Evolutionary conservation across 306 rosid species (phyloP), one percentile per base, ranked within the genome.

Genomic region (Lathyrus oleraceus): DNA sequence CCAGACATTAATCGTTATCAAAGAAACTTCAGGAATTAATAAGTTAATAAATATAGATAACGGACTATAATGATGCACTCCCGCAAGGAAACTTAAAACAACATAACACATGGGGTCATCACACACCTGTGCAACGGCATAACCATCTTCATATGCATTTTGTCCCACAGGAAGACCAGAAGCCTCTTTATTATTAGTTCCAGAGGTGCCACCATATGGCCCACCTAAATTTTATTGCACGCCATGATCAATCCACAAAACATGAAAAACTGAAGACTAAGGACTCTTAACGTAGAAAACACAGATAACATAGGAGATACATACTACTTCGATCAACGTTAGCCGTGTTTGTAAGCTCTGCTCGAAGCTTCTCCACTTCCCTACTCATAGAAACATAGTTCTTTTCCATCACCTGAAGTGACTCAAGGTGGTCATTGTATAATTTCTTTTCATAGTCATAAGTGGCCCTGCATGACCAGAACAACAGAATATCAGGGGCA

Each of bases 371-470:
- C 73, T 91, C 99, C 56, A 91, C 86, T 85, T 91, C 99, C 86
- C 84, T 86, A 74, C 96, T 87, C 99, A 91, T 95, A 51, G 96
- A 85, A 62, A 86, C 73, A 67, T 89, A 95, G 81, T 95, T 89
- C 86, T 87, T 91, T 75, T 95, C 96, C 99, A 95, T 91, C 75
- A 79, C 86, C 81, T 91, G 97, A 81, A 95, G 97, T 28, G 99
- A 91, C 83, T 91, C 96, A 20, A 95, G 96, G 86, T 87, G 99
- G 70, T 91, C 92, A 72, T 83, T 83, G 86, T 95, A 95, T 69
- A 91, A 70, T 78, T 89, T 95, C 81, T 89, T 91, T 78, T 95
- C 97, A 51, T 89, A 87, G 78, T 91, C 97, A 82, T 80, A 91
- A 72, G 91, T 84, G 49, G 87, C 90, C 85, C 99, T 91, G 92